Evolutionary conservation across 352 stramenopile species (phyloP).

Genomic region (Detonula confervacea): DNA sequence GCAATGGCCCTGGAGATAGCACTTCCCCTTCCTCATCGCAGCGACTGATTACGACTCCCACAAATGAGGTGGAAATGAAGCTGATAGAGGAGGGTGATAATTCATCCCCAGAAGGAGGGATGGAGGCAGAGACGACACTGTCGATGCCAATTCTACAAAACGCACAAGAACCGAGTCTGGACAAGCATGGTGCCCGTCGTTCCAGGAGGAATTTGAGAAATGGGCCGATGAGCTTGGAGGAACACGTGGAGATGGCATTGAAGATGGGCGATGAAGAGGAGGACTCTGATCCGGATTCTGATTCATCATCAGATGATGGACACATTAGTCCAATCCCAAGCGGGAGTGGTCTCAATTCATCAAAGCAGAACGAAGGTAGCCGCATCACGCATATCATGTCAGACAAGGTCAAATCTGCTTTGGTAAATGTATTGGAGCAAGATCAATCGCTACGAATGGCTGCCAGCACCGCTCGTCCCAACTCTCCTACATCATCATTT

Average conservation of each 20-base stretch:
- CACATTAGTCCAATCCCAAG: too few relatives aligned
- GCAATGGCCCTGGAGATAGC: background rate
- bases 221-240: background rate
- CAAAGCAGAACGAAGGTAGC: too few relatives aligned
- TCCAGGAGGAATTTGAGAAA: constrained; percentile 19
- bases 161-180: constrained; percentile 1
- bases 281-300: too few relatives aligned
- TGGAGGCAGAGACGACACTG: background rate
- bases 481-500: background rate
- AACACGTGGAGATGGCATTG: constrained; percentile 3
- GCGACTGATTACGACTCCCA: constrained; percentile 11
- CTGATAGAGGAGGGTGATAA: constrained; percentile 6
- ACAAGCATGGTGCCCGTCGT: constrained; percentile 16
- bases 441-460: background rate
- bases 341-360: too few relatives aligned
- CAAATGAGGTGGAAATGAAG: constrained; percentile 20
- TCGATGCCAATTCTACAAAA: background rate
- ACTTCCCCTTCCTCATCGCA: background rate
- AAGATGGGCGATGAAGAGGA: background rate
- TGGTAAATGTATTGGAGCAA: too few relatives aligned
- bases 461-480: background rate
- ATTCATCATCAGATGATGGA: too few relatives aligned
- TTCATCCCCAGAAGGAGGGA: too few relatives aligned
- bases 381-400: too few relatives aligned
- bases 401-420: too few relatives aligned